Evolutionary conservation across 1,284 basidiomycete genomes (phyloP), one percentile per base, ranked within the genome.

Genomic region (Leccinum solheimii): DNA sequence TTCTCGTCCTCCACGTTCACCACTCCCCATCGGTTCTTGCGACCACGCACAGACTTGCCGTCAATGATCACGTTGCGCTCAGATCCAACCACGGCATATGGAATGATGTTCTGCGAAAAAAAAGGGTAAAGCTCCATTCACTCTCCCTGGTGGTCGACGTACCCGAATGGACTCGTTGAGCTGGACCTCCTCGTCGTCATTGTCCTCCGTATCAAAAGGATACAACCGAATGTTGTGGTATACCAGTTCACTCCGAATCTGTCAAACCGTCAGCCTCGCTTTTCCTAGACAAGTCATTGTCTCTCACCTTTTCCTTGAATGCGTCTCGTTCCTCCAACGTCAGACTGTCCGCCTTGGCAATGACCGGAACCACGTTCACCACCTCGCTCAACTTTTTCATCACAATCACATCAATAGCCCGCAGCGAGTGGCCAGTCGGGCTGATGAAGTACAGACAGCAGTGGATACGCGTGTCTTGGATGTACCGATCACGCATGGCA

Each of bases 311-410:
- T 72, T 88, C 83, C 85, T 98, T 99, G 87, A 99, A 99, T 26
- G 83, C 80, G 65, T 92, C 91, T 65, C 95, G 83, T 82, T 99
- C 97, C 68, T 97, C 95, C 64, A 95, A 77, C 1, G 96, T 98
- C 78, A 99, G 82, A 66, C 89, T 91, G 78, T 99, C 97, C n/a
- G 93, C 86, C 84, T 99, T 99, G 70, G 97, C 97, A 74, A 99
- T 98, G 64, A 99, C 92, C 13, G 97, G 97, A 6, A 99, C 96
- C 55, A 99, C 97, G 72, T 99, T 99, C 78, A 98, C 97, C 45
- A 99, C 97, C 76, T 99, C 97, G 75, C 90, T 91, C 60, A 99
- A 83, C 83, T 98, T 98, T 85, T 98, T 98, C 90, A 99, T 95
- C 67, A 99, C 97, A 68, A 95, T 95, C 55, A 98, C 91, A 73